Base-by-base conservation (phyloP, 495 filamentous ascomycete genomes). In the Penicillium coffeae region DNA sequence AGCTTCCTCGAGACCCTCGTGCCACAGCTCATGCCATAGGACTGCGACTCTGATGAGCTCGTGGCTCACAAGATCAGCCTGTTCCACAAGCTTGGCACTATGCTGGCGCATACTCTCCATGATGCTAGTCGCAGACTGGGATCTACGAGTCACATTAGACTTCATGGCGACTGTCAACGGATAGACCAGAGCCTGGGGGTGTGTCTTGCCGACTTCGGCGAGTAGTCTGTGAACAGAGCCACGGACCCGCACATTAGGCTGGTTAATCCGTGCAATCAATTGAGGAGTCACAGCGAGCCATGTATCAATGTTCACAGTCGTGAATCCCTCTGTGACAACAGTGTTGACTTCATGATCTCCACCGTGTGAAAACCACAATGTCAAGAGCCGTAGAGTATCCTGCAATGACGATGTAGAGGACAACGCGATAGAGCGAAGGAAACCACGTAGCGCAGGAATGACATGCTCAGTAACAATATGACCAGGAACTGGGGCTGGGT, bases 151-250 rank as follows among this genome's bases (percentile, higher is more conserved):
- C 32, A 81, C 73, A 56, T 89, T 86, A 3, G 93, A 96, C 64
- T 99, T 99, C 82, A 96, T 95, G 12, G 94, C 90, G 8, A 99
- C 94, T 0, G 94, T 97, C 54, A 99, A 78, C n/a, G 93, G 90
- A 61, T 96, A 99, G n/a, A 99, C 94, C 18, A 99, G 65, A n/a
- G 93, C 91, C 58, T 99, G 93, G 10, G 93, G 93, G 63, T 99
- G 93, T 9, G 88, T 83, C 50, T 90, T 85, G 36, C 93, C 94
- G 43, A 99, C 87, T 66, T 97, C 93, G 8, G 84, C 82, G 18
- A 99, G 76, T 3, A 99, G 73, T 42, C 90, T 86, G 66, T 97
- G 93, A 42, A 99, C 91, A 1, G 92, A 84, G 52, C 85, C 81
- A 47, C 94, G 85, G 8, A 97, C 90, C 32, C 84, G 76, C 52